These are phyloP conservation scores for Licmophora abbreviata DNA, from an alignment of 108 stramenopile genomes.

Conservation along the genomic window DNA sequence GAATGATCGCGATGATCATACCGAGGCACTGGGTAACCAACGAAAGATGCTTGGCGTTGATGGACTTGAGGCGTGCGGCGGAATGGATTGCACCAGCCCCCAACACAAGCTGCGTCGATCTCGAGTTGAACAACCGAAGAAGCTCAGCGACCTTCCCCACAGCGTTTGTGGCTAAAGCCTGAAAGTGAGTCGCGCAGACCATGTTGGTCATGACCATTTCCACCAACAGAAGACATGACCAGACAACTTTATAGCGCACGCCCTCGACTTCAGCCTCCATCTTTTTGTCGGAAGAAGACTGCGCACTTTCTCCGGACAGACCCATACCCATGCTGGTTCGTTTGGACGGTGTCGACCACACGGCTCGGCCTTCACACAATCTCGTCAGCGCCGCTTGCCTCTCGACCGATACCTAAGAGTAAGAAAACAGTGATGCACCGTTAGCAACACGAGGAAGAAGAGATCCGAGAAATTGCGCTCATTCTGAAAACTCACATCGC, in stretches of 20 bases:
- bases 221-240: conserved; percentile 89
- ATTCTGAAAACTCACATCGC: conserved; percentile 54
- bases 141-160: conserved; percentile 83
- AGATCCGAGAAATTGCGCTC: background rate
- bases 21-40: conserved; percentile 87
- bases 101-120: conserved; percentile 87
- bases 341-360: conserved; percentile 19
- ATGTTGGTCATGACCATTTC: conserved; percentile 85
- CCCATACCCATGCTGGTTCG: too few relatives aligned
- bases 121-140: conserved; percentile 85
- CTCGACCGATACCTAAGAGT: conserved; percentile 52
- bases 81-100: conserved; percentile 92
- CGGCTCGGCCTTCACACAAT: conserved; percentile 71
- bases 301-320: too few relatives aligned
- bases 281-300: too few relatives aligned
- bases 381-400: conserved; percentile 66
- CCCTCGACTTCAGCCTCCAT: conserved; percentile 83
- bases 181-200: conserved; percentile 78
- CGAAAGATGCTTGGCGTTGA: conserved; percentile 93
- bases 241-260: conserved; percentile 79
- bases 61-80: conserved; percentile 80
- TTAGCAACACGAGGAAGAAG: background rate
- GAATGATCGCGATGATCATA: conserved; percentile 76
- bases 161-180: conserved; percentile 75
- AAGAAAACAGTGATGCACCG: conserved; percentile 5